A percentile compares a stretch with the other conserved stretches of the same genome.
These are phyloP conservation scores for Xylaria sp. DNA, from an alignment of 2,329 filamentous ascomycete genomes.

Conservation along the genomic window DNA sequence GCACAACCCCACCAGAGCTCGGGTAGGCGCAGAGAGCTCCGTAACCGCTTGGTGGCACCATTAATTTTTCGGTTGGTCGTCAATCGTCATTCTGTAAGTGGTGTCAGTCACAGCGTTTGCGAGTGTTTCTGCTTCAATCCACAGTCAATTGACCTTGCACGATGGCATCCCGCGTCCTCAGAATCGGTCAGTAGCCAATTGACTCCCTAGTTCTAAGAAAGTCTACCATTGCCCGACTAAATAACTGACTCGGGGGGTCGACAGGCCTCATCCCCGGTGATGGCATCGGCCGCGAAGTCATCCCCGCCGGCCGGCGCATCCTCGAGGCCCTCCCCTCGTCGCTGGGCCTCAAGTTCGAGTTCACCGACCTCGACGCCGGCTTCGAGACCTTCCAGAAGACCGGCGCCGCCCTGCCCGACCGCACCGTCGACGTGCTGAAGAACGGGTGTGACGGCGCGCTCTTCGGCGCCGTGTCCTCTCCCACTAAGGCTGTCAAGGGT, in stretches of 20 bases:
- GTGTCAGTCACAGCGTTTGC: not conserved
- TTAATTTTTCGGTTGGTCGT: constrained; percentile 28
- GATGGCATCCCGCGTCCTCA: constrained; percentile 73
- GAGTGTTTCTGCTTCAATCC: not conserved
- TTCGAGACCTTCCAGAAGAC: constrained; percentile 94
- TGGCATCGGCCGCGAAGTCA: constrained; percentile 98
- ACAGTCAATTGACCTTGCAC: constrained; percentile 50
- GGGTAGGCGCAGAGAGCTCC: constrained; percentile 23
- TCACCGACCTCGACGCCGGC: constrained; percentile 91
- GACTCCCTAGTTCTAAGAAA: not conserved
- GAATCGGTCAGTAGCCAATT: constrained; percentile 67
- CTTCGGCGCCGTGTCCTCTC: constrained; percentile 95
- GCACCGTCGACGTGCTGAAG: constrained; percentile 89
- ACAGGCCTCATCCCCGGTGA: constrained; percentile 95
- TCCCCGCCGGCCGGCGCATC: constrained; percentile 89
- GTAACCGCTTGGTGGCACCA: constrained; percentile 29
- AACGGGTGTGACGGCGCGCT: constrained; percentile 94
- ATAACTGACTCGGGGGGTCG: not conserved
- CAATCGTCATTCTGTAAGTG: constrained; percentile 5
- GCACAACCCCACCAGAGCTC: constrained; percentile 31
- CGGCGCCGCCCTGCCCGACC: constrained; percentile 87
- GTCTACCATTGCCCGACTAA: not conserved
- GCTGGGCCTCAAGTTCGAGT: constrained; percentile 92
- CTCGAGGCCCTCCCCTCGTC: constrained; percentile 94
- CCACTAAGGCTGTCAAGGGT: constrained; percentile 87